A percentile compares a stretch with the other conserved stretches of the same genome.
These are phyloP conservation scores for Coriaria nepalensis DNA, from an alignment of 306 rosid genomes.

Conservation along the genomic window DNA sequence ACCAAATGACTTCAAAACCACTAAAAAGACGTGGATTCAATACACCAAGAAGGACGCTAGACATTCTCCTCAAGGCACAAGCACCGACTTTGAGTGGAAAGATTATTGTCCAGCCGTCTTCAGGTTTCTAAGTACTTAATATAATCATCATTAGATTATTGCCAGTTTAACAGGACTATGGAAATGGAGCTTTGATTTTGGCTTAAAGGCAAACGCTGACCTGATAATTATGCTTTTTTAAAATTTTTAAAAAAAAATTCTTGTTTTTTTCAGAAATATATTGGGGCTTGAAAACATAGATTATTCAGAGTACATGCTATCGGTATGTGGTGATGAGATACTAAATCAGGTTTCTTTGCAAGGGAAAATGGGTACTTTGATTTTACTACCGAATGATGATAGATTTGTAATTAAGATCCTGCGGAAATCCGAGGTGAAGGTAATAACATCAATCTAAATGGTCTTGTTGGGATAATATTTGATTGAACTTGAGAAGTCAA, in stretches of 20 bases:
- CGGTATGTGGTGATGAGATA: conserved; percentile 21
- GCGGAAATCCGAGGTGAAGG: conserved; percentile 28
- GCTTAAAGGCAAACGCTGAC: neutral
- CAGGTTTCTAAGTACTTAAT: conserved; percentile 17
- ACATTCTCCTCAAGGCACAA: conserved; percentile 7
- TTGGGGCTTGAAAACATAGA: conserved; percentile 23
- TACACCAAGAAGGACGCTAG: conserved; percentile 5
- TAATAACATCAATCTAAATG: conserved; percentile 3
- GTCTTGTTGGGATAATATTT: neutral
- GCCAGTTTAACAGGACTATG: neutral
- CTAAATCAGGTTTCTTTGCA: conserved; percentile 20
- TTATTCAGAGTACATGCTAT: conserved; percentile 17
- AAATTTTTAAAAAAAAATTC: too few species aligned
- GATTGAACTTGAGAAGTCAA: neutral
- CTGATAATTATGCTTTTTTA: neutral
- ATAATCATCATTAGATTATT: neutral
- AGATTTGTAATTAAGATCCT: conserved; percentile 21
- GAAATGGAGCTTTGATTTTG: too few species aligned
- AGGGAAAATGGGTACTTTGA: conserved; percentile 19
- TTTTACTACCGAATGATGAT: conserved; percentile 14
- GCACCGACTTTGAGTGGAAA: conserved; percentile 26
- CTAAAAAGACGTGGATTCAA: conserved; percentile 13
- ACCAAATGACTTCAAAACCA: conserved; percentile 19
- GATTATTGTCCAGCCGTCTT: conserved; percentile 32
- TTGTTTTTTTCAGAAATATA: conserved; percentile 21